Conservation (phyloP, 257 asterid genomes). For the Capsicum baccatum region DNA sequence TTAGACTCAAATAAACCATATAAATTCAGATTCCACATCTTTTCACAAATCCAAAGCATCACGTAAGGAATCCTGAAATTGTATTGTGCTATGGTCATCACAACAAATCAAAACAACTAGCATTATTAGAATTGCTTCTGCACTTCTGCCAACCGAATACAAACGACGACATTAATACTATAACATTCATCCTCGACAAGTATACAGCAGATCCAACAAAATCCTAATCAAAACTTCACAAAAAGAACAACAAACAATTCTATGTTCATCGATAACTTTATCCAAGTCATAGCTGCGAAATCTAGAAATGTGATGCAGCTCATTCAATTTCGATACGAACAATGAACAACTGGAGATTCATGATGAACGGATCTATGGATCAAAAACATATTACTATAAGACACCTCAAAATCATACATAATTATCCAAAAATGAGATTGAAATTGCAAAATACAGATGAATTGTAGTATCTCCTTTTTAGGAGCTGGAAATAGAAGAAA, state of each 20-base stretch:
- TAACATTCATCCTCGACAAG: neutral
- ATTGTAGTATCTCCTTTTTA: too few species aligned
- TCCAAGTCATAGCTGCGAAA: neutral
- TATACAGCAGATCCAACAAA: neutral
- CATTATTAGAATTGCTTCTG: neutral
- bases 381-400: neutral
- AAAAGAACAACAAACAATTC: neutral
- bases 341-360: neutral
- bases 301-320: neutral
- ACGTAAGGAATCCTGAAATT: too few species aligned
- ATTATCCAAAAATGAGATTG: too few species aligned
- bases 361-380: neutral
- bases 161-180: neutral
- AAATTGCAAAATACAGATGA: too few species aligned
- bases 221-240: neutral
- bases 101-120: neutral
- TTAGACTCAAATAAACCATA: neutral
- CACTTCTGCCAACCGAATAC: neutral
- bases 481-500: too few species aligned
- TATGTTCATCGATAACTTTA: neutral
- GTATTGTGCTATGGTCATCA: neutral
- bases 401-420: conserved; percentile 13
- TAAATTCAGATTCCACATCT: neutral
- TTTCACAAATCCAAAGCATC: neutral
- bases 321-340: neutral